Conservation (phyloP, 768 basidiomycete genomes). For the Lepiota venenata region DNA sequence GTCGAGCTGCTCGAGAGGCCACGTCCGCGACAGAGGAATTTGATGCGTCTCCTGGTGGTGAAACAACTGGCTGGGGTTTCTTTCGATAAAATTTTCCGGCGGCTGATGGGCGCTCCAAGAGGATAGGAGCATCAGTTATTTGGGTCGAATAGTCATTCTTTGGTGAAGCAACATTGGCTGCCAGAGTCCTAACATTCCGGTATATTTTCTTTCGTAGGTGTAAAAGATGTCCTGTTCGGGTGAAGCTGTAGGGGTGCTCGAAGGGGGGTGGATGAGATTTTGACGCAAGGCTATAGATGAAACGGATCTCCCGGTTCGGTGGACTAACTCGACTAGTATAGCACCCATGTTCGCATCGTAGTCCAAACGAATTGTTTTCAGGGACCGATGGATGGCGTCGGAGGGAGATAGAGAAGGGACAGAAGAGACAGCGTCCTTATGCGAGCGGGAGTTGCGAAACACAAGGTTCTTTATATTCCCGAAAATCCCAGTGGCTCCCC, state of each 20-base stretch:
- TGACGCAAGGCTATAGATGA: conserved; percentile 69
- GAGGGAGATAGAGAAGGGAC: conserved; percentile 61
- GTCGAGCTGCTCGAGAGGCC: conserved; percentile 37
- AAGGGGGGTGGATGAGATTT: conserved; percentile 35
- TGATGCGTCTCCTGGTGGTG: conserved; percentile 34
- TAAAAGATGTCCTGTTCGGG: conserved; percentile 30
- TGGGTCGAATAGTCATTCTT: conserved; percentile 6
- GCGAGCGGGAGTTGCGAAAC: conserved; percentile 34
- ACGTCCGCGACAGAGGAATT: conserved; percentile 41
- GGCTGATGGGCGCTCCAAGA: background rate
- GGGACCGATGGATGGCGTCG: conserved; percentile 33
- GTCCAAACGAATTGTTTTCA: conserved; percentile 39
- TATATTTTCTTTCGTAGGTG: conserved; percentile 19
- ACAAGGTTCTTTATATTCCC: conserved; percentile 56
- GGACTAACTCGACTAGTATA: conserved; percentile 61
- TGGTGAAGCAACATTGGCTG: conserved; percentile 5
- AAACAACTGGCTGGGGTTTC: conserved; percentile 20
- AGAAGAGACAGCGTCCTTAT: conserved; percentile 60
- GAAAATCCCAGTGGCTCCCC: conserved; percentile 33
- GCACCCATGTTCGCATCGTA: conserved; percentile 52
- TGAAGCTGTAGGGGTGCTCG: conserved; percentile 39
- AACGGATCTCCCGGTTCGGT: conserved; percentile 60
- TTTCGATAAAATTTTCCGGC: conserved; percentile 1
- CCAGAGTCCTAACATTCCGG: conserved; percentile 5
- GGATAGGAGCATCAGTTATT: conserved; percentile 2